phyloP scores from a whole-genome alignment of 495 filamentous ascomycete genomes.

The Penicillium subrubescens region DNA sequence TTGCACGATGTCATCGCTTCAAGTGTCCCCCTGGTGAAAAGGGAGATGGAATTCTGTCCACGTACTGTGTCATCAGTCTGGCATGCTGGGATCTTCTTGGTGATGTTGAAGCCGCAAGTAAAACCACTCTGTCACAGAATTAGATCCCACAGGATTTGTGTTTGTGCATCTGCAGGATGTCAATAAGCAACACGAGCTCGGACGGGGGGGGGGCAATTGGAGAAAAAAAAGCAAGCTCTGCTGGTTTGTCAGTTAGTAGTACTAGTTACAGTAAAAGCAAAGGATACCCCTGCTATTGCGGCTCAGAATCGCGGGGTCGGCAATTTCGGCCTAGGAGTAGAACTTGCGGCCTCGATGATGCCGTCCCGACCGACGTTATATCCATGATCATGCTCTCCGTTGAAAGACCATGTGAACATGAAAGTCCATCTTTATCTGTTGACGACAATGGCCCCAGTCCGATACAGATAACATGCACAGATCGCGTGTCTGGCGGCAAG shows the following conservation, averaged over 20 bases:
- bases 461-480: conserved; percentile 3
- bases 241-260: not conserved
- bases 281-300: not conserved
- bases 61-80: not conserved
- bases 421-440: not conserved
- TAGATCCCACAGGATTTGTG: not conserved
- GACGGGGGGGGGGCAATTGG: not conserved
- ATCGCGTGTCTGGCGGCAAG: conserved; percentile 6
- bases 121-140: not conserved
- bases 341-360: not conserved
- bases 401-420: not conserved
- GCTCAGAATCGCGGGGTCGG: conserved; percentile 3
- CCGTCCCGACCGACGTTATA: not conserved
- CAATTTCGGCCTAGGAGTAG: not conserved
- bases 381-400: not conserved
- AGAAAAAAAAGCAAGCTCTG: not conserved
- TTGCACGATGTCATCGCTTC: conserved; percentile 11
- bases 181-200: not conserved
- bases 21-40: not conserved
- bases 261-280: not conserved
- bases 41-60: not conserved
- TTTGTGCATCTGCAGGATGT: not conserved
- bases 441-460: not conserved
- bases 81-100: not conserved
- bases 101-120: not conserved